Base-by-base conservation (phyloP, 1,139 yeast species). In the Martiniozyma asiatica region DNA sequence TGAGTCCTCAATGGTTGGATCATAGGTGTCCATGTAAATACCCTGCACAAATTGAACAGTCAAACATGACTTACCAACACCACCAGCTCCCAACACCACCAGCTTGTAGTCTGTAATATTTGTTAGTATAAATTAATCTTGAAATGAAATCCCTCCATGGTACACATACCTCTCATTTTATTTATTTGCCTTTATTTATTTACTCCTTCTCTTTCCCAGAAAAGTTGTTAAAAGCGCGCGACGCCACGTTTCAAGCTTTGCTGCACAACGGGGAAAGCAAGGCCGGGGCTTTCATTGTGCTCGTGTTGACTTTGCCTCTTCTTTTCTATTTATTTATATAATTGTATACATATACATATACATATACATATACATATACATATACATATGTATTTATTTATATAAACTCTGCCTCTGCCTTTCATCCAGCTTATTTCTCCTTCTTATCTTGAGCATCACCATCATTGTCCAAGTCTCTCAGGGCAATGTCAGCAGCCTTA, bases 31-130 rank as follows among this genome's bases (percentile, higher is more conserved):
- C 24, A 87, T 93, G 49, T 87, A 87, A 49, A 84, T 92, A 27
- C 89, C 78, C 53, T 85, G 95, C 39, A 84, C 84, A 49, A 78
- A 68, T 56, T 84, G 95, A 41, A 87, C 87, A 31, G 96, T 87
- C 40, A 87, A 62, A 15, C 96, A 95, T 6, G 95, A 81, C 55
- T 89, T 89, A 59, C 98, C 98, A 33, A 89, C 97, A 59, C 97
- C 97, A 59, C 97, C 97, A 28, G 95, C 97, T 40, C 97, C 97
- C 29, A 89, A 87, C 35, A 89, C 95, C 19, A 87, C 96, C 39
- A 89, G 61, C 52, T 85, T 87, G 55, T 79, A 84, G 51, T 79
- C 92, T 59, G 66, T 53, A 20, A 3, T 2, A 20, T n/a, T n/a
- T 12, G 32, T 29, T 28, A 26, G 29, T 29, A 33, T 29, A 6